phyloP scores from a whole-genome alignment of 1,284 basidiomycete genomes.

The Leucoagaricus sp. region DNA sequence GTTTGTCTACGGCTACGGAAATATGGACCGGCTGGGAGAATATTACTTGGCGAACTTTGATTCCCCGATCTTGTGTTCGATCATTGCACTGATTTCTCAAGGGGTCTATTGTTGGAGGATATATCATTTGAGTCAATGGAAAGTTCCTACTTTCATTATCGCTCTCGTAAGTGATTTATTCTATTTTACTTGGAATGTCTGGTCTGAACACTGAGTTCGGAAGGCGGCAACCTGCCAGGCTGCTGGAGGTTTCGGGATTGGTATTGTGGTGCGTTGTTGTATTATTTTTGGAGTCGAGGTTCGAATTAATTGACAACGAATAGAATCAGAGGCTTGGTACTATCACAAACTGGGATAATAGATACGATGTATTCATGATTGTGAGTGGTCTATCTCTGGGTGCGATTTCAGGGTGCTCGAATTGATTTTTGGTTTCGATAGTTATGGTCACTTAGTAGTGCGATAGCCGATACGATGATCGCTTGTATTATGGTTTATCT shows the following conservation, averaged over 20 bases:
- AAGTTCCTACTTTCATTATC: not conserved
- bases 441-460: not conserved
- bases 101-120: constrained; percentile 11
- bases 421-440: not conserved
- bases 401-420: not conserved
- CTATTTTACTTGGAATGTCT: not conserved
- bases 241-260: not conserved
- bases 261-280: not conserved
- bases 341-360: not conserved
- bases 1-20: constrained; percentile 7
- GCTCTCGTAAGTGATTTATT: not conserved
- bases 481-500: not conserved
- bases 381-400: not conserved
- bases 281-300: not conserved
- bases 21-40: not conserved
- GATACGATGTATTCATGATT: not conserved
- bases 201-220: too few species aligned
- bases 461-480: not conserved
- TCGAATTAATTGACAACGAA: too few species aligned
- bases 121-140: not conserved
- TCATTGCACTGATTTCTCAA: constrained; percentile 1
- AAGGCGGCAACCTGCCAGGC: not conserved
- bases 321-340: not conserved
- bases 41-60: constrained; percentile 4
- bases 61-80: not conserved